Conservation (phyloP, 2,329 filamentous ascomycete species). For the Aspergillus melleus region DNA sequence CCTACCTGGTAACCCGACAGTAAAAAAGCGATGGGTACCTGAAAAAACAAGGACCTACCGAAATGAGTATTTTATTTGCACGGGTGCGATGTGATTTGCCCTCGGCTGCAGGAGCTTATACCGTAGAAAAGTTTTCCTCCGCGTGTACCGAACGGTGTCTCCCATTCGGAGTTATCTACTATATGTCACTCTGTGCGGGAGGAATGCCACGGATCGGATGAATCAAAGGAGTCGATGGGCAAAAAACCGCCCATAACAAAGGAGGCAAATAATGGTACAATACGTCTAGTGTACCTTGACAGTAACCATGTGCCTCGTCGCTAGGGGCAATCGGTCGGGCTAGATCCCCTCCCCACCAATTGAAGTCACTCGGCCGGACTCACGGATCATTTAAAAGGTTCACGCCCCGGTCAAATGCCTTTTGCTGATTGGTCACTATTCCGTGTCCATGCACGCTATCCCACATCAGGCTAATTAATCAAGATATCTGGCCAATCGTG, state of each 20-base stretch:
- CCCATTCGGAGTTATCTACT: not conserved
- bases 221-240: too few species aligned
- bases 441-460: not conserved
- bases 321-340: conserved; percentile 23
- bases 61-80: too few species aligned
- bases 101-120: not conserved
- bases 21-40: not conserved
- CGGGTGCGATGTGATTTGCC: not conserved
- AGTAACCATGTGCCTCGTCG: conserved; percentile 14
- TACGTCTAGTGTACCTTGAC: not conserved
- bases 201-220: too few species aligned
- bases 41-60: not conserved
- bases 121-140: not conserved
- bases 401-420: not conserved
- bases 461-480: not conserved
- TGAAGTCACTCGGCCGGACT: conserved; percentile 3
- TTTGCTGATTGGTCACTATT: not conserved
- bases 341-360: conserved; percentile 16
- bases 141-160: not conserved
- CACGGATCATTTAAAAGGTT: conserved; percentile 12
- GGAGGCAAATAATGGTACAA: not conserved
- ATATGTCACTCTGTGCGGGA: not conserved
- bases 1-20: not conserved
- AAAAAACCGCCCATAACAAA: too few species aligned
- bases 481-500: not conserved